A percentile compares a stretch with the other conserved stretches of the same genome.
These are phyloP conservation scores for Neurospora tetraspora DNA, from an alignment of 495 filamentous ascomycete genomes.

Conservation along the genomic window DNA sequence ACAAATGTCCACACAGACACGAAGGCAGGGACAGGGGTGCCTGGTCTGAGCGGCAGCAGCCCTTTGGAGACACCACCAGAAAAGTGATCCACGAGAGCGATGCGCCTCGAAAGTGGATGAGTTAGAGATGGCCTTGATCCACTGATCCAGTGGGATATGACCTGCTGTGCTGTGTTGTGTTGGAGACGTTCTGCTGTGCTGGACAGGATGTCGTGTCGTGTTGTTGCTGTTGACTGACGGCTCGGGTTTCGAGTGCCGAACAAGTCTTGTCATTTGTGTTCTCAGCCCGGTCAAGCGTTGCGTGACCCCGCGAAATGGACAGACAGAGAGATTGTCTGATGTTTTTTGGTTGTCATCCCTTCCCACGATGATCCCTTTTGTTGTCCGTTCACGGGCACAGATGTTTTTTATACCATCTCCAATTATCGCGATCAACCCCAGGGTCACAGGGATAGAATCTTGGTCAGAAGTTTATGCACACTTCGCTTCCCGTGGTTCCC, in stretches of 20 bases:
- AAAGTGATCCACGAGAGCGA: not conserved
- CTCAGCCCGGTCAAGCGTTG: not conserved
- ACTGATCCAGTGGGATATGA: not conserved
- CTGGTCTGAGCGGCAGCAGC: not conserved
- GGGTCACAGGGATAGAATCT: not conserved
- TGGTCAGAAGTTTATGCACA: not conserved
- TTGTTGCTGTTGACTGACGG: not conserved
- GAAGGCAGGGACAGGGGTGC: not conserved
- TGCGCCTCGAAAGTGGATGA: not conserved
- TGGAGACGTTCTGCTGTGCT: not conserved
- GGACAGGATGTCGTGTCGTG: not conserved
- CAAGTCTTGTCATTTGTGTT: not conserved
- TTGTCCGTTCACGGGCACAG: not conserved
- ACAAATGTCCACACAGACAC: not conserved
- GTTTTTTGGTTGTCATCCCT: not conserved
- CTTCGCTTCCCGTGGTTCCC: not conserved
- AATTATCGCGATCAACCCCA: not conserved
- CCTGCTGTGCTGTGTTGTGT: not conserved
- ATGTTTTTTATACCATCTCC: not conserved
- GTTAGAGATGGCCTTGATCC: not conserved
- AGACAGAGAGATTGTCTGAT: not conserved
- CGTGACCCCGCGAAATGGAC: not conserved
- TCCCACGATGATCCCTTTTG: not conserved
- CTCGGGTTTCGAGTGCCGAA: not conserved
- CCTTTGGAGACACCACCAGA: not conserved